Evolutionary conservation across 2,329 filamentous ascomycete species (phyloP).

Genomic region (Hypoxylon sp.): DNA sequence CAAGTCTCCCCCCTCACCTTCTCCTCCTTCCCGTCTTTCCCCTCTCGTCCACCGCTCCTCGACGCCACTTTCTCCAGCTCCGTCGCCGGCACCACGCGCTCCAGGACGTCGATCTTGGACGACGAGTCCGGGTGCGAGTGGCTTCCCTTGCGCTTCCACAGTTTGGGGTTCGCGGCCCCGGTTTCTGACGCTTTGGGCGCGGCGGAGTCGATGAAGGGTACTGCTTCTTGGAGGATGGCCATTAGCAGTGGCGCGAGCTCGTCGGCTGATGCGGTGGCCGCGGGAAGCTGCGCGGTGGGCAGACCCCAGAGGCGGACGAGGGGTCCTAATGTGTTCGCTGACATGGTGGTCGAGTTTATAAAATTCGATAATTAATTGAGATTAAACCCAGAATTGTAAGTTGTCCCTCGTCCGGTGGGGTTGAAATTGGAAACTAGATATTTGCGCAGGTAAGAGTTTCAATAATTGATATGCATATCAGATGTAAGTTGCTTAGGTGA

Average conservation of each 20-base stretch:
- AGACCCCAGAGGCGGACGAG: constrained; percentile 70
- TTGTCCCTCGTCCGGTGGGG: neutral
- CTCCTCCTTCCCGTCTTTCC: constrained; percentile 1
- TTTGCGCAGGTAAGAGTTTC: neutral
- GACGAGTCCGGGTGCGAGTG: constrained; percentile 66
- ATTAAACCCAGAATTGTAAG: neutral
- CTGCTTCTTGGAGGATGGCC: constrained; percentile 69
- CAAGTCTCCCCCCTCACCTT: constrained; percentile 66
- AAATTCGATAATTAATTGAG: neutral
- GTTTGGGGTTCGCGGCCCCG: constrained; percentile 45
- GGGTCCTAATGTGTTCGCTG: constrained; percentile 58
- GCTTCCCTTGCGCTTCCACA: constrained; percentile 66
- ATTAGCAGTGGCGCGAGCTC: constrained; percentile 67
- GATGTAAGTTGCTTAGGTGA: neutral
- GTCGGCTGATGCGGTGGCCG: constrained; percentile 56
- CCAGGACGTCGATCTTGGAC: constrained; percentile 67
- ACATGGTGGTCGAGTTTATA: constrained; percentile 34
- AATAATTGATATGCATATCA: neutral
- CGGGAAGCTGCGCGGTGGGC: constrained; percentile 63
- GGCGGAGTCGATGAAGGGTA: constrained; percentile 70
- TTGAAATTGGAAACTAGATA: neutral
- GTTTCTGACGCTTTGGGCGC: constrained; percentile 58
- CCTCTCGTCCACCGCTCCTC: constrained; percentile 11
- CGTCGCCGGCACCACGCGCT: constrained; percentile 63
- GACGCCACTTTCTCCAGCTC: constrained; percentile 59